Conservation (phyloP, 306 rosid genomes). For the Begonia fuchsioides region DNA sequence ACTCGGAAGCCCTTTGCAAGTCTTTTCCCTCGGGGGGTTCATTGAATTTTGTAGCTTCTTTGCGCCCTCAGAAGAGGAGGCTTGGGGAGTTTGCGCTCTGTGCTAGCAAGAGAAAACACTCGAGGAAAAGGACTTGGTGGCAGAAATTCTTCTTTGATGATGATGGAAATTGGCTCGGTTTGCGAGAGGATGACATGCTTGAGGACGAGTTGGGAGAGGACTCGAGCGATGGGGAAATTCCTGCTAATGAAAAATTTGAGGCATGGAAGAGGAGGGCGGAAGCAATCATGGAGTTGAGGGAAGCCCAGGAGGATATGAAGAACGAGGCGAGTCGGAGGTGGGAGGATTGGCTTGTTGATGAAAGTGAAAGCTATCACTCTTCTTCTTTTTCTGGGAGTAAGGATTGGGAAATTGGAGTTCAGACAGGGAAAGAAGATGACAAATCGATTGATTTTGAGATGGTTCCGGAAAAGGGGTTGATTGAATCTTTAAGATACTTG, state of each 20-base stretch:
- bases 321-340: constrained; percentile 52
- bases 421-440: constrained; percentile 20
- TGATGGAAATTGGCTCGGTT: constrained; percentile 73
- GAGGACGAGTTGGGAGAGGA: constrained; percentile 24
- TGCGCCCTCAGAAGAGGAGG: constrained; percentile 19
- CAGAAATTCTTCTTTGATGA: constrained; percentile 53
- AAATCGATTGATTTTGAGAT: constrained; percentile 19
- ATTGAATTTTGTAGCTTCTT: constrained; percentile 11
- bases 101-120: constrained; percentile 29
- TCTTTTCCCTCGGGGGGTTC: constrained; percentile 18
- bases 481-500: constrained; percentile 34
- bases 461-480: constrained; percentile 30
- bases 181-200: constrained; percentile 58
- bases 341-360: constrained; percentile 80
- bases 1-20: constrained; percentile 12
- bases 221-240: constrained; percentile 13
- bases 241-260: constrained; percentile 53
- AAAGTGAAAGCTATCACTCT: constrained; percentile 8
- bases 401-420: constrained; percentile 34
- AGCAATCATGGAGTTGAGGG: constrained; percentile 69
- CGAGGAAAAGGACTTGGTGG: constrained; percentile 68
- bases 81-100: constrained; percentile 25
- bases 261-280: constrained; percentile 93
- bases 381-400: constrained; percentile 23
- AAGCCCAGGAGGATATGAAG: constrained; percentile 52